Evolutionary conservation across 2,329 filamentous ascomycete genomes (phyloP).

Genomic region (Apiospora kogelbergensis): DNA sequence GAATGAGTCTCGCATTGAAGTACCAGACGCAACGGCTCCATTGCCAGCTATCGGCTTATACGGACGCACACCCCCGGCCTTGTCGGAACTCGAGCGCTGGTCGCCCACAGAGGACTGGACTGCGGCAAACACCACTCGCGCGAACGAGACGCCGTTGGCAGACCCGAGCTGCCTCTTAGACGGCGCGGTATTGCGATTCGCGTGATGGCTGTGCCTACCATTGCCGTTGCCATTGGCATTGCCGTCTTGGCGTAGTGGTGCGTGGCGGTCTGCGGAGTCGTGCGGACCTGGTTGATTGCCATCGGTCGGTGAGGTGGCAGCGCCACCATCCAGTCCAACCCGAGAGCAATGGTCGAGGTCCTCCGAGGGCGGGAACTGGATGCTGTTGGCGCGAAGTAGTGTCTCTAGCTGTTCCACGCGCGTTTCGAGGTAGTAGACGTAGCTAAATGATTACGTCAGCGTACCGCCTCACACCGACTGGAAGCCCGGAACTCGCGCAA

Average conservation of each 20-base stretch:
- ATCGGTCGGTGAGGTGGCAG: constrained; percentile 35
- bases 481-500: neutral
- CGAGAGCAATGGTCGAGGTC: constrained; percentile 65
- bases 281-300: constrained; percentile 31
- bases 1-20: constrained; percentile 92
- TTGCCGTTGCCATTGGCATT: constrained; percentile 44
- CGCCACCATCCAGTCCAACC: constrained; percentile 37
- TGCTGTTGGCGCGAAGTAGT: constrained; percentile 66
- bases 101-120: constrained; percentile 72
- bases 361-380: constrained; percentile 70
- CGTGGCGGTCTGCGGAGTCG: constrained; percentile 31
- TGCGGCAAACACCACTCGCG: constrained; percentile 88
- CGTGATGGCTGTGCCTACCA: constrained; percentile 47
- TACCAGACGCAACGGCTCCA: constrained; percentile 54
- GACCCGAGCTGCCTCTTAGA: constrained; percentile 82
- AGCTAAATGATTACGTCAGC: constrained; percentile 48
- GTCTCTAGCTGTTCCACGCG: constrained; percentile 81
- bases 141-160: constrained; percentile 90
- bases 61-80: constrained; percentile 55
- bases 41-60: constrained; percentile 53
- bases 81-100: constrained; percentile 67
- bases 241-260: constrained; percentile 27
- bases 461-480: neutral
- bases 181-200: constrained; percentile 50
- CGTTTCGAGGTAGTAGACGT: constrained; percentile 93